Conservation (phyloP, 2,329 filamentous ascomycete species). For the Penicillium sp. region DNA sequence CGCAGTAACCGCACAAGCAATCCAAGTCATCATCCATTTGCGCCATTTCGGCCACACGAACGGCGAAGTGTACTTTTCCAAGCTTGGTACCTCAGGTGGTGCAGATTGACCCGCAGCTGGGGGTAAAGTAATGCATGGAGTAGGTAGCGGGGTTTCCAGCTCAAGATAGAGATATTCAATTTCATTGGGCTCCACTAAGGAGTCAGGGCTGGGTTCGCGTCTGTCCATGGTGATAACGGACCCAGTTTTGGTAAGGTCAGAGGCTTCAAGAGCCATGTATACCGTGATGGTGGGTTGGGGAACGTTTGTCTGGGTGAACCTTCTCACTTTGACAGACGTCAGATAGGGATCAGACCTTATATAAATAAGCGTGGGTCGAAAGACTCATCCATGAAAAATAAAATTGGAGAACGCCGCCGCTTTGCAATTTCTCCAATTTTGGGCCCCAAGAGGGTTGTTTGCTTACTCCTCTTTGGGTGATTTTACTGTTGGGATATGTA, state of each 20-base stretch:
- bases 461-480: no score
- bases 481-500: no score
- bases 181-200: constrained; percentile 23
- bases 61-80: constrained; percentile 68
- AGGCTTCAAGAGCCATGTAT: background rate
- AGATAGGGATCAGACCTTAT: constrained; percentile 1
- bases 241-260: background rate
- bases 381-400: constrained; percentile 2
- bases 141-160: constrained; percentile 61
- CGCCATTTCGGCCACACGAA: constrained; percentile 69
- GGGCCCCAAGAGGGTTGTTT: background rate
- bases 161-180: constrained; percentile 62
- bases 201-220: constrained; percentile 13
- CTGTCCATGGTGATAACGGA: constrained; percentile 14
- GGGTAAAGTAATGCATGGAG: constrained; percentile 36
- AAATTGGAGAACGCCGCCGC: constrained; percentile 16
- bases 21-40: constrained; percentile 69
- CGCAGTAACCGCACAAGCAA: constrained; percentile 75
- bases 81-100: constrained; percentile 63
- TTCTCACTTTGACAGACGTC: background rate
- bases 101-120: constrained; percentile 31
- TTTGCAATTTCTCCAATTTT: constrained; percentile 4
- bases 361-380: background rate
- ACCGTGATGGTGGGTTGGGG: background rate
- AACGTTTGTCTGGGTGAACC: background rate